Evolutionary conservation across 2,329 filamentous ascomycete genomes (phyloP).

Genomic region (Aspergillus chevalieri): DNA sequence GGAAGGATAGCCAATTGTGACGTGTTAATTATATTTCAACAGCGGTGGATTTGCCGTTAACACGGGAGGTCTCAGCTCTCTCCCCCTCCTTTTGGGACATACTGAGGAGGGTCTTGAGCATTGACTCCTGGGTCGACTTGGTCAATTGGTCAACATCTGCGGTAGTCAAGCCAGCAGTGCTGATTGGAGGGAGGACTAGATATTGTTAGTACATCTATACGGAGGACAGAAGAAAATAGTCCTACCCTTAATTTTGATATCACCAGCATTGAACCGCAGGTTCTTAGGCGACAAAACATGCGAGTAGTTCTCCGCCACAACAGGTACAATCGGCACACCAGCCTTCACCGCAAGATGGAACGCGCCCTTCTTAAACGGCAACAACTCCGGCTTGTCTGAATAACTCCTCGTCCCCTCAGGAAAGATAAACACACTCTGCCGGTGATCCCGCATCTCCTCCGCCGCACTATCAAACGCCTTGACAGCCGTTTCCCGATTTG

Average conservation of each 20-base stretch:
- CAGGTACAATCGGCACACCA: constrained; percentile 83
- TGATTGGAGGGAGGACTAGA: constrained; percentile 71
- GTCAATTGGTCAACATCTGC: constrained; percentile 73
- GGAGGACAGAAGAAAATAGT: not conserved
- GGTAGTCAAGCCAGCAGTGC: constrained; percentile 64
- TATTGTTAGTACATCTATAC: constrained; percentile 1
- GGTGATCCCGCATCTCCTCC: constrained; percentile 64
- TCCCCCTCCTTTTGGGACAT: constrained; percentile 29
- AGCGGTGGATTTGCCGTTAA: constrained; percentile 26
- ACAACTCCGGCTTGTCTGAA: constrained; percentile 67
- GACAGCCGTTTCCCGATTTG: constrained; percentile 73
- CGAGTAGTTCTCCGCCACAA: constrained; percentile 74
- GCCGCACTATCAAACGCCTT: constrained; percentile 81
- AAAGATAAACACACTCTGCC: constrained; percentile 55
- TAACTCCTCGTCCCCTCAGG: constrained; percentile 88
- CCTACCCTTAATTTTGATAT: constrained; percentile 68
- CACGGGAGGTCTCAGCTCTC: constrained; percentile 12
- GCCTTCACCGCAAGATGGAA: constrained; percentile 95
- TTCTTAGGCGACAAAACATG: constrained; percentile 62
- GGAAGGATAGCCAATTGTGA: not conserved
- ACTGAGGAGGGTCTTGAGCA: constrained; percentile 57
- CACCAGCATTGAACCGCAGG: constrained; percentile 60
- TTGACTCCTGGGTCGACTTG: constrained; percentile 61
- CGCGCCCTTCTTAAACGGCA: constrained; percentile 98
- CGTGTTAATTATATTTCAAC: constrained; percentile 29